A percentile compares a stretch with the other conserved stretches of the same genome.
phyloP scores from a whole-genome alignment of 2,329 filamentous ascomycete species.

The Ceratocystiopsis brevicomis region DNA sequence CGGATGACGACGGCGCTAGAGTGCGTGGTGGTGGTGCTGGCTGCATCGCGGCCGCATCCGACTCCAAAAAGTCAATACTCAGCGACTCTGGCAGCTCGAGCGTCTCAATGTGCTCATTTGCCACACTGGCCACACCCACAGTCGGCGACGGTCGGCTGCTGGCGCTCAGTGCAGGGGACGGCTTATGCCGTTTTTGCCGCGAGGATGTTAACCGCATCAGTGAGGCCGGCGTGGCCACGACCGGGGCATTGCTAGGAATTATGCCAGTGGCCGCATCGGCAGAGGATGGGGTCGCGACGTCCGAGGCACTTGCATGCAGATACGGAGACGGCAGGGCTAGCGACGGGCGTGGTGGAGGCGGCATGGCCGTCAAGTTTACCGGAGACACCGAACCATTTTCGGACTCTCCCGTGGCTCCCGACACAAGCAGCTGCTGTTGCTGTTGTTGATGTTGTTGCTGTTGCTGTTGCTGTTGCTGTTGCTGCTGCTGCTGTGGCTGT shows the following conservation, averaged over 20 bases:
- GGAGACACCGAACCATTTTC: constrained; percentile 48
- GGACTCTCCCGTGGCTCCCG: constrained; percentile 31
- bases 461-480: constrained; percentile 21
- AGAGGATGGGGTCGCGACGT: constrained; percentile 17
- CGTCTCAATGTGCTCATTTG: constrained; percentile 34
- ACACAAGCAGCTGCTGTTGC: constrained; percentile 19
- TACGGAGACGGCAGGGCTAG: constrained; percentile 50
- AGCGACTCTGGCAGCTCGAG: constrained; percentile 58
- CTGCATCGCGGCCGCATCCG: too few relatives aligned
- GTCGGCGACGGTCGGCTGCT: constrained; percentile 3
- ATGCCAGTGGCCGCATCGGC: constrained; percentile 3
- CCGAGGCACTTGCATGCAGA: constrained; percentile 17
- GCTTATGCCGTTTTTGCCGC: constrained; percentile 14
- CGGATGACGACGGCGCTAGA: constrained; percentile 5
- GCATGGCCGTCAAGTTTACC: constrained; percentile 45
- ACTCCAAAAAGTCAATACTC: constrained; percentile 23
- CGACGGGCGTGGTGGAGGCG: constrained; percentile 46
- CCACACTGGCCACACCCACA: constrained; percentile 4
- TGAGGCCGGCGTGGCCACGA: constrained; percentile 71
- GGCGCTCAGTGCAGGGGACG: constrained; percentile 6
- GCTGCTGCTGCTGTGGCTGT: constrained; percentile 12
- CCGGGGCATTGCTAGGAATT: constrained; percentile 20
- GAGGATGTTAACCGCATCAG: constrained; percentile 57
- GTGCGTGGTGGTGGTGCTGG: constrained; percentile 15
- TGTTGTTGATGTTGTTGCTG: constrained; percentile 14